phyloP scores from a whole-genome alignment of 306 rosid genomes.

The Glycine tomentella region DNA sequence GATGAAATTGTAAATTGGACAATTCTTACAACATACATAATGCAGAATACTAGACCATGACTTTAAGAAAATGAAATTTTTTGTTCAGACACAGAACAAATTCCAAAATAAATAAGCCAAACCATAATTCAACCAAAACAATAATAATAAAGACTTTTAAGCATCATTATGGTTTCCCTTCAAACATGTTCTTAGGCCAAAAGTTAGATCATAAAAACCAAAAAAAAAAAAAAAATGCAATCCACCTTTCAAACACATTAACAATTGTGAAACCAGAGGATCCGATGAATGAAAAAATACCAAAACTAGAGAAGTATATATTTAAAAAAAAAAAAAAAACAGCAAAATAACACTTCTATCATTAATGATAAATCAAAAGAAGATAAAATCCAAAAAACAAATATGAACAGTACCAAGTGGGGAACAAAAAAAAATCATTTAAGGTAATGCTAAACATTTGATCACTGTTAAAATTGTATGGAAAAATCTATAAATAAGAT shows the following conservation, averaged over 20 bases:
- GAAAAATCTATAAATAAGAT: no score
- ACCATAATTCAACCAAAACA: slow-evolving; percentile 13
- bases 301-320: background rate
- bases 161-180: background rate
- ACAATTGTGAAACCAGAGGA: background rate
- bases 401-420: no score
- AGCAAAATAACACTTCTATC: no score
- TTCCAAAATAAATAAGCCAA: background rate
- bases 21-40: background rate
- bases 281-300: background rate
- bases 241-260: background rate
- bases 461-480: no score
- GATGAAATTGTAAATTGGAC: background rate
- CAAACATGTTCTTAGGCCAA: background rate
- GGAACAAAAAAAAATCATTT: no score
- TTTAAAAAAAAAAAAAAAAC: no score
- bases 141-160: background rate
- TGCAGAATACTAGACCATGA: background rate
- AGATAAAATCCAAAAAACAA: no score
- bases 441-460: no score
- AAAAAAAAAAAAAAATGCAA: background rate
- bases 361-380: no score
- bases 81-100: background rate
- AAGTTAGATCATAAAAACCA: background rate
- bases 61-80: slow-evolving; percentile 1